phyloP scores from a whole-genome alignment of 768 basidiomycete species.

The Leccinum aurantiacum region DNA sequence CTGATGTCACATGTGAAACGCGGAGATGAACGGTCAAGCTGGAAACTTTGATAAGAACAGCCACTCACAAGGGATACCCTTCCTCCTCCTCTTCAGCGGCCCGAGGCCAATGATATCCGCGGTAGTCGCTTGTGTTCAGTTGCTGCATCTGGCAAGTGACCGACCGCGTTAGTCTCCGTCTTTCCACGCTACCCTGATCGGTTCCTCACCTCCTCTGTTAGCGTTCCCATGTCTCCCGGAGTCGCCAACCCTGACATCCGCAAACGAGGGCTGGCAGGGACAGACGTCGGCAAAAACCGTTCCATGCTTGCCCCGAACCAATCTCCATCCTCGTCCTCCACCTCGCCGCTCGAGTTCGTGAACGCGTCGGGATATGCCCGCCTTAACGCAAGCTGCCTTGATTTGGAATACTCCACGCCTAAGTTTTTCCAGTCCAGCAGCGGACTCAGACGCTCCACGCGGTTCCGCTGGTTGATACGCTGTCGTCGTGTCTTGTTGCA shows the following conservation, averaged over 20 bases:
- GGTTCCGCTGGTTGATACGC: constrained; percentile 97
- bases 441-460: constrained; percentile 91
- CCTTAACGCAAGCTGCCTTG: constrained; percentile 85
- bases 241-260: constrained; percentile 76
- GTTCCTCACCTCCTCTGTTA: constrained; percentile 72
- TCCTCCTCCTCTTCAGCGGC: constrained; percentile 82
- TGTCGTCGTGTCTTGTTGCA: constrained; percentile 86
- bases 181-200: constrained; percentile 1
- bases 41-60: constrained; percentile 15
- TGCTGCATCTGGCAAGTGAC: constrained; percentile 68
- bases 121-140: constrained; percentile 84
- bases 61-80: constrained; percentile 79
- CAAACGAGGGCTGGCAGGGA: constrained; percentile 86
- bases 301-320: constrained; percentile 56
- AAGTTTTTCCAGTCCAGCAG: constrained; percentile 98
- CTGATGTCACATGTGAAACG: constrained; percentile 36
- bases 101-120: constrained; percentile 56
- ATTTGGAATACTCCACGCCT: constrained; percentile 96
- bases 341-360: constrained; percentile 54
- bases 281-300: constrained; percentile 67
- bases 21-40: constrained; percentile 8
- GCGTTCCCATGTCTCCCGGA: constrained; percentile 89
- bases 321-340: constrained; percentile 43
- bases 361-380: constrained; percentile 96
- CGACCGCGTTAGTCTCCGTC: not conserved